Conservation (phyloP, 305 asterid species). For the Fraxinus albicans region DNA sequence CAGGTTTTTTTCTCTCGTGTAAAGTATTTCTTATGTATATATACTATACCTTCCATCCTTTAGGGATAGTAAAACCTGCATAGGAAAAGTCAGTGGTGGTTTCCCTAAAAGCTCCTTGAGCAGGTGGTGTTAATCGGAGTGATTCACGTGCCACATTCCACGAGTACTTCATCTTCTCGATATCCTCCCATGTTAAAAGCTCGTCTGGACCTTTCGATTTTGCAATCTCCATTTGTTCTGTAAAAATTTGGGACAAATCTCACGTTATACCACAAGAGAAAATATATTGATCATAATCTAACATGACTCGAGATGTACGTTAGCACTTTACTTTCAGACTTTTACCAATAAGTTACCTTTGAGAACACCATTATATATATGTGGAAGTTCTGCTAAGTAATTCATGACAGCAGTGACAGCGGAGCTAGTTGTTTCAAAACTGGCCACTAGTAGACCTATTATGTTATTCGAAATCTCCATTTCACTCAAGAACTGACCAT, state of each 20-base stretch:
- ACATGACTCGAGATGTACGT: neutral
- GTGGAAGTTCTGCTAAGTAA: slow-evolving; percentile 48
- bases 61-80: slow-evolving; percentile 48
- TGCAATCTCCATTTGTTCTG: slow-evolving; percentile 47
- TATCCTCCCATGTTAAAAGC: slow-evolving; percentile 43
- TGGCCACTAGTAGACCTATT: slow-evolving; percentile 43
- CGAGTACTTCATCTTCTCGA: slow-evolving; percentile 49
- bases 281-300: neutral
- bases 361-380: slow-evolving; percentile 36
- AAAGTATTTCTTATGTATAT: neutral
- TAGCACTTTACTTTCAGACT: neutral
- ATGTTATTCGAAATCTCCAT: slow-evolving; percentile 54
- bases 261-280: neutral
- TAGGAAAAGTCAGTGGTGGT: slow-evolving; percentile 46
- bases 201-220: slow-evolving; percentile 30
- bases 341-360: slow-evolving; percentile 25
- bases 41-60: slow-evolving; percentile 37
- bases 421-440: slow-evolving; percentile 48
- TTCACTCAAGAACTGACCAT: slow-evolving; percentile 34
- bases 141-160: slow-evolving; percentile 52
- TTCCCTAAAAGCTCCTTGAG: slow-evolving; percentile 48
- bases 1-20: neutral
- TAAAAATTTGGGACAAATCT: neutral
- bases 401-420: slow-evolving; percentile 46
- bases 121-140: slow-evolving; percentile 42